phyloP scores from a whole-genome alignment of 768 basidiomycete species.

The Suillus paluster region DNA sequence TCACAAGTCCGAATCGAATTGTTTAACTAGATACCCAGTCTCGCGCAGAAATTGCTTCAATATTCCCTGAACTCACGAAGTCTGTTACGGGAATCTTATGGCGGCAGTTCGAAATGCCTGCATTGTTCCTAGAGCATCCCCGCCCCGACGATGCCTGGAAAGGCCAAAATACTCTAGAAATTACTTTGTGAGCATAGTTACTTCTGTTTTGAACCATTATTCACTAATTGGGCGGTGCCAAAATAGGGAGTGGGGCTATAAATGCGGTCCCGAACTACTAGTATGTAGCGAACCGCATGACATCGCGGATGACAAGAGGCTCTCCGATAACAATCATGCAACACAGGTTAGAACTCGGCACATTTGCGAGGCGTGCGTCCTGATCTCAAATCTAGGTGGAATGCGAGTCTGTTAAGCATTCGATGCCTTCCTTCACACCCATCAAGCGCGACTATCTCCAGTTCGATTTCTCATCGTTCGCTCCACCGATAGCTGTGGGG shows the following conservation, averaged over 20 bases:
- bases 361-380: background rate
- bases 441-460: background rate
- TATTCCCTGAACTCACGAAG: conserved; percentile 31
- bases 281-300: background rate
- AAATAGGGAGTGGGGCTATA: conserved; percentile 3
- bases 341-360: background rate
- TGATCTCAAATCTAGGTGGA: background rate
- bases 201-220: background rate
- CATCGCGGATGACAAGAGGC: background rate
- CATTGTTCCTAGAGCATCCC: conserved; percentile 25
- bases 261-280: background rate
- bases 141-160: conserved; percentile 20
- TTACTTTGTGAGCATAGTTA: conserved; percentile 27
- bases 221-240: background rate
- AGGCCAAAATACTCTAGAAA: conserved; percentile 18
- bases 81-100: conserved; percentile 24
- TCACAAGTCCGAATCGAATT: conserved; percentile 4
- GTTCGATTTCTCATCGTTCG: background rate
- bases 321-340: background rate
- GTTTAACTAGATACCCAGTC: conserved; percentile 21
- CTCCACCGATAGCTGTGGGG: background rate
- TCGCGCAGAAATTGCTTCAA: conserved; percentile 19
- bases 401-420: background rate
- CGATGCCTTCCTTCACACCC: background rate
- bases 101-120: conserved; percentile 32